Base-by-base conservation (phyloP, 441 rosid species). In the Gossypium gossypioides region DNA sequence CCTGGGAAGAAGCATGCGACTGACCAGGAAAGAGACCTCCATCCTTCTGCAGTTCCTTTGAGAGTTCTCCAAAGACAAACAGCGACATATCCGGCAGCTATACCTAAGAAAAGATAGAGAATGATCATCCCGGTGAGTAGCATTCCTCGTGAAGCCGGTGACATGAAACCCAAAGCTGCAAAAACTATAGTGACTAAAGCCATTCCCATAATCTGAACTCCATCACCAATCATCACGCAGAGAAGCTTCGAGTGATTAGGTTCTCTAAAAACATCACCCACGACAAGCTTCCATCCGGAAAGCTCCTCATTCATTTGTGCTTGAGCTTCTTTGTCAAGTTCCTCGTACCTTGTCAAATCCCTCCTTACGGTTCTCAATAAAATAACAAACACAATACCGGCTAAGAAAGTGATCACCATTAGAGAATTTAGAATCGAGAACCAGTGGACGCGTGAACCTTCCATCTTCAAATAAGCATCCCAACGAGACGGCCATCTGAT, bases 261-360 rank as follows among this genome's bases (percentile, higher is more conserved):
- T 78, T 87, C 95, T 81, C 98, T 85, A 71, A 93, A 93, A 52
- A 93, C 97, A 81, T 93, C 96, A 48, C 98, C 98, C 0, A 90
- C 97, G 46, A 93, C 96, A 78, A 90, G 97, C 86, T 94, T 94
- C 98, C 97, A 90, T 24, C 97, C 97, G 51, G 98, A 94, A 44
- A 94, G 93, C 82, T 91, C 98, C 81, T 91, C 96, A 21, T 91
- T 91, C 97, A 94, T 91, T 82, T 94, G 98, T 46, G 96, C 96
- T 75, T 94, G 96, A 50, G 98, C 90, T 81, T 94, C 97, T 80
- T 90, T 94, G 85, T 94, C 98, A 68, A 91, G 76, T 40, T 94
- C 99, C 84, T 94, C 99, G 25, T 94, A 94, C 81, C 88, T 83
- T 24, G 99, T 94, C 85, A 94, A 79, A 83, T 94, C 97, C 83